phyloP scores from a whole-genome alignment of 2,329 filamentous ascomycete genomes.

The Colletotrichum liriopes region DNA sequence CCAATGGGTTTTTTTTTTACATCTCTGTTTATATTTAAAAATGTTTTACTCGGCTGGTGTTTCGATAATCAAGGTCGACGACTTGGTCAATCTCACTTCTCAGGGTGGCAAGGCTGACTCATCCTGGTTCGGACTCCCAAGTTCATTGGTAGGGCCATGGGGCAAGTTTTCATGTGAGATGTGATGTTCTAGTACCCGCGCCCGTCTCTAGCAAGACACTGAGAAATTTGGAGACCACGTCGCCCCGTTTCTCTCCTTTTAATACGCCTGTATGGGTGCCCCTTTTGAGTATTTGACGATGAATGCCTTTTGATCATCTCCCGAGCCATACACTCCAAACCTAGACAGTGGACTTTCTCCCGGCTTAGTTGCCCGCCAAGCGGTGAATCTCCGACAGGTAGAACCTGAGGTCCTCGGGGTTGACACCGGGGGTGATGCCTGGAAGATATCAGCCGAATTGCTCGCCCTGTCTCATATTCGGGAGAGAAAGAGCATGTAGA shows the following conservation, averaged over 20 bases:
- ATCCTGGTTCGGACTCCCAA: neutral
- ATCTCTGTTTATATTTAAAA: neutral
- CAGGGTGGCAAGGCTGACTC: neutral
- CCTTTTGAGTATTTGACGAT: neutral
- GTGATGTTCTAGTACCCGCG: constrained; percentile 10
- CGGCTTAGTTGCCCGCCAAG: constrained; percentile 63
- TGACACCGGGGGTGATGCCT: constrained; percentile 95
- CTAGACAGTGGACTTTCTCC: neutral
- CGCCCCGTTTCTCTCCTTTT: neutral
- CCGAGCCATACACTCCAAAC: neutral
- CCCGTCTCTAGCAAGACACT: constrained; percentile 23
- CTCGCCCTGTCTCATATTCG: neutral
- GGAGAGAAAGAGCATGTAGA: constrained; percentile 26
- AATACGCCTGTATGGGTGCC: constrained; percentile 9
- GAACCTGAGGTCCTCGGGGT: constrained; percentile 93
- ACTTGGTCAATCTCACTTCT: neutral
- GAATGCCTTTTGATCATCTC: neutral
- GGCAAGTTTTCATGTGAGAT: constrained; percentile 2
- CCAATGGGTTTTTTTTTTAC: neutral
- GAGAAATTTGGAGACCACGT: neutral
- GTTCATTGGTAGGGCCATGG: neutral
- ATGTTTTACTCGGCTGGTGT: neutral
- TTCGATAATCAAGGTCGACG: neutral
- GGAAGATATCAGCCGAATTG: constrained; percentile 13
- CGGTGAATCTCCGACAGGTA: constrained; percentile 95